Evolutionary conservation across 768 basidiomycete genomes (phyloP).

Genomic region (Clathrus columnatus): DNA sequence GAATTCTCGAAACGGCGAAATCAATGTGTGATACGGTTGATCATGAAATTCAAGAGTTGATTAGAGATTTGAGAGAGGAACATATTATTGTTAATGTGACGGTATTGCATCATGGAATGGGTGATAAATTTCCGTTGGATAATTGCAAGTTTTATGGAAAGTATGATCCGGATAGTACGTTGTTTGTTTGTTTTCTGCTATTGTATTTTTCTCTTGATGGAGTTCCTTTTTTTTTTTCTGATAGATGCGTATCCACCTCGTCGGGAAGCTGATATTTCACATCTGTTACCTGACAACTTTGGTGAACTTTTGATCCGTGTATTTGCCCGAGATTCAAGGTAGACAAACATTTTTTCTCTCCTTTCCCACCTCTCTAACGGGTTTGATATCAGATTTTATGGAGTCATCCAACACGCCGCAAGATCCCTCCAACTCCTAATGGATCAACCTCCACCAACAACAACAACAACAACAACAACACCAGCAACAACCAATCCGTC

Average conservation of each 20-base stretch:
- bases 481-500: neutral
- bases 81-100: conserved; percentile 60
- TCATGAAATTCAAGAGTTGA: conserved; percentile 16
- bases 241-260: conserved; percentile 30
- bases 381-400: conserved; percentile 31
- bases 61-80: conserved; percentile 29
- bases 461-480: neutral
- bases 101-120: conserved; percentile 72
- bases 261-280: conserved; percentile 56
- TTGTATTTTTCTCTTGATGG: neutral
- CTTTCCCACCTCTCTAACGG: neutral
- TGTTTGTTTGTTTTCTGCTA: neutral
- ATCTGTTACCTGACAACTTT: conserved; percentile 54
- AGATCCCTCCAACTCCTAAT: neutral
- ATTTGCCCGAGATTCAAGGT: conserved; percentile 54
- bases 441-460: neutral
- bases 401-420: conserved; percentile 50
- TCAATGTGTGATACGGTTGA: conserved; percentile 8
- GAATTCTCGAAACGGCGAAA: conserved; percentile 37
- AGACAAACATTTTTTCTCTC: conserved; percentile 12
- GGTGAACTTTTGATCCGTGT: conserved; percentile 62
- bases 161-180: conserved; percentile 45
- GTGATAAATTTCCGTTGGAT: conserved; percentile 58
- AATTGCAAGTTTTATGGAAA: conserved; percentile 70
- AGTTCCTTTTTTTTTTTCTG: neutral